Evolutionary conservation across 2,329 filamentous ascomycete species (phyloP).

Genomic region (Purpureocillium takamizusanense): DNA sequence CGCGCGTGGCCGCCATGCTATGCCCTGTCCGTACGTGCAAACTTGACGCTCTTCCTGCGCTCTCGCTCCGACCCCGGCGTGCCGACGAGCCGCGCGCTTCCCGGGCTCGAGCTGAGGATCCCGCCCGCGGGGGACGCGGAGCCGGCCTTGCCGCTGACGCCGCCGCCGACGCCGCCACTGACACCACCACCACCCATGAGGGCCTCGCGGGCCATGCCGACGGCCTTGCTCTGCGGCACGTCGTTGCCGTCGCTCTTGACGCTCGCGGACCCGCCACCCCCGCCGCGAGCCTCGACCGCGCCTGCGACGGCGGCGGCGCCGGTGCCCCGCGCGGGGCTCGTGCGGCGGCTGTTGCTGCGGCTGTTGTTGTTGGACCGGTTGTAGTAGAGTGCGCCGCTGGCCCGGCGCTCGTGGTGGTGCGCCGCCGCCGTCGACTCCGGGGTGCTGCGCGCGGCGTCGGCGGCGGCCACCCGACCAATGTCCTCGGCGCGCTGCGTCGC

Average conservation of each 20-base stretch:
- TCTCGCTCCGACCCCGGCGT: constrained; percentile 32
- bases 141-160: too few species aligned
- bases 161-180: constrained; percentile 5
- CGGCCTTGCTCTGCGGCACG: constrained; percentile 49
- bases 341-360: background rate
- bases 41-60: constrained; percentile 57
- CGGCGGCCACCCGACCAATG: constrained; percentile 32
- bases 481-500: constrained; percentile 39
- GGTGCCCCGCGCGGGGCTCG: too few species aligned
- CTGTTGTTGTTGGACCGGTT: background rate
- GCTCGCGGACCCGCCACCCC: constrained; percentile 1
- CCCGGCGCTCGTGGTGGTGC: too few species aligned
- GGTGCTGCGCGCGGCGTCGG: constrained; percentile 25
- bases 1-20: too few species aligned
- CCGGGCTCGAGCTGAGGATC: constrained; percentile 43
- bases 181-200: constrained; percentile 23
- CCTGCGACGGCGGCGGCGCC: background rate
- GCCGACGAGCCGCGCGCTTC: constrained; percentile 20
- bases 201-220: constrained; percentile 49
- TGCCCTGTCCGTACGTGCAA: constrained; percentile 33
- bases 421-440: constrained; percentile 1
- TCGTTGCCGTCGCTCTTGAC: constrained; percentile 41
- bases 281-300: background rate
- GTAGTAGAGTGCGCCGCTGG: too few species aligned
- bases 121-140: constrained; percentile 5